Evolutionary conservation across 805 yeast species (phyloP).

Genomic region (Lachancea meyersii): DNA sequence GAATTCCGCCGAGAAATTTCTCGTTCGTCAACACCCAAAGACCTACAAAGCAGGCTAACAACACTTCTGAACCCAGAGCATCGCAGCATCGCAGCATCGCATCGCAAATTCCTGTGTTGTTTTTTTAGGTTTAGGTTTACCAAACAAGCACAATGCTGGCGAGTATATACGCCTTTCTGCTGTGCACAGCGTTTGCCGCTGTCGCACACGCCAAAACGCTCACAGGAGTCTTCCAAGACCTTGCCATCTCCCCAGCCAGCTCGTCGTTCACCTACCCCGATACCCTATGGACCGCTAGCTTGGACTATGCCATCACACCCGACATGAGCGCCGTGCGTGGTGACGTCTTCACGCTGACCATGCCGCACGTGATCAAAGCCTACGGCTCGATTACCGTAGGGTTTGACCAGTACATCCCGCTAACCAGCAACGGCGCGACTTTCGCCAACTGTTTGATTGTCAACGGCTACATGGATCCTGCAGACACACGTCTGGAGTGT

Average conservation of each 20-base stretch:
- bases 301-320: conserved; percentile 9
- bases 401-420: background rate
- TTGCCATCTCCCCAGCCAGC: conserved; percentile 3
- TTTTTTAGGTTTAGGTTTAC: background rate
- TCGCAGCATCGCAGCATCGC: too few relatives aligned
- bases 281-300: conserved; percentile 12
- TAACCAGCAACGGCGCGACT: background rate
- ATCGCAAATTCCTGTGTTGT: background rate
- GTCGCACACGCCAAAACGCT: background rate
- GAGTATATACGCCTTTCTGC: background rate
- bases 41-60: too few relatives aligned
- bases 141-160: too few relatives aligned
- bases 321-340: conserved; percentile 10
- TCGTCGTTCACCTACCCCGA: conserved; percentile 2
- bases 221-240: conserved; percentile 9
- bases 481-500: background rate
- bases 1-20: too few relatives aligned
- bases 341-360: conserved; percentile 11
- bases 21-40: too few relatives aligned
- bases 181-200: background rate
- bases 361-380: conserved; percentile 13
- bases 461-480: background rate
- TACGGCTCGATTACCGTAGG: conserved; percentile 7
- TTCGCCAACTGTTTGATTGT: conserved; percentile 7
- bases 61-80: too few relatives aligned